Evolutionary conservation across 2,329 filamentous ascomycete species (phyloP).

Genomic region (Gremmenia infestans): DNA sequence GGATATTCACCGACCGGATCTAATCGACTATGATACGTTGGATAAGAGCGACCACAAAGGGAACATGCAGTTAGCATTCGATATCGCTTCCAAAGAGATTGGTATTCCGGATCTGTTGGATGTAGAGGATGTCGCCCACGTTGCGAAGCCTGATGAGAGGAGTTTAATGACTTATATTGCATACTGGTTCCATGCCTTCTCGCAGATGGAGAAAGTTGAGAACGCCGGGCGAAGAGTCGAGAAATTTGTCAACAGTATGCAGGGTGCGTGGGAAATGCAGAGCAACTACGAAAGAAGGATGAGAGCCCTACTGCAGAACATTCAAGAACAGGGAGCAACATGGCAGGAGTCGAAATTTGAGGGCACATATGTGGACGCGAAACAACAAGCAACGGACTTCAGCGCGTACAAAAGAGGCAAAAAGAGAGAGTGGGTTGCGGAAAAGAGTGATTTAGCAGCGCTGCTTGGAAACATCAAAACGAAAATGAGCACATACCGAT

Average conservation of each 20-base stretch:
- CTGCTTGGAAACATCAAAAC: conserved; percentile 98
- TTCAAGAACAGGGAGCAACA: conserved; percentile 64
- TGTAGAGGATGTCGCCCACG: conserved; percentile 96
- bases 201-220: conserved; percentile 97
- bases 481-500: conserved; percentile 88
- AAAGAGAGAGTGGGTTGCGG: conserved; percentile 94
- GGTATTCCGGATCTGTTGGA: conserved; percentile 94
- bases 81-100: conserved; percentile 93
- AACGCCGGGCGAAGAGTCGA: conserved; percentile 94
- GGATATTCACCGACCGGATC: conserved; percentile 92
- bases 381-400: conserved; percentile 77
- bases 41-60: conserved; percentile 92
- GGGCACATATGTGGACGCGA: conserved; percentile 88
- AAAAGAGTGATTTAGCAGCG: conserved; percentile 93
- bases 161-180: conserved; percentile 99
- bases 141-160: conserved; percentile 90
- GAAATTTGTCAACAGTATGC: conserved; percentile 98
- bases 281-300: conserved; percentile 91
- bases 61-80: conserved; percentile 97
- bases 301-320: conserved; percentile 71
- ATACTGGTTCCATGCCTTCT: conserved; percentile 99
- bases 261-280: conserved; percentile 99
- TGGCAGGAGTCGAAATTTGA: conserved; percentile 83
- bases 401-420: conserved; percentile 83
- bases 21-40: conserved; percentile 93